Base-by-base conservation (phyloP, 805 yeast species). In the Hemisphaericaspora nanyangensis region DNA sequence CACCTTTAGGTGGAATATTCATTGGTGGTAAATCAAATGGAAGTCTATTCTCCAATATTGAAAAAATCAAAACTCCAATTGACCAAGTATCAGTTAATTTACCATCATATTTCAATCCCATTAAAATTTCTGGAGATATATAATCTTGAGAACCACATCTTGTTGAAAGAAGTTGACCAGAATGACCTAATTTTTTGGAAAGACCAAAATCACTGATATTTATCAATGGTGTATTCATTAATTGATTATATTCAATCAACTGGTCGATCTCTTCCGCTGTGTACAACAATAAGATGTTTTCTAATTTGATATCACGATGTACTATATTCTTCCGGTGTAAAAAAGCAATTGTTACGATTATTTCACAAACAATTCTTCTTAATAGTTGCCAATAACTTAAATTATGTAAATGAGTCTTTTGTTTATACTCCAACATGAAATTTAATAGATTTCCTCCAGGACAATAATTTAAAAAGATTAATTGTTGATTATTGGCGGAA, bases 101-200 rank as follows among this genome's bases (percentile, higher is more conserved):
- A 10, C 99, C 99, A 52, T 91, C 91, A 55, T 93, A 93, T 6
- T 88, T 83, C 40, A 86, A 70, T 1, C 98, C 98, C 79, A 93
- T 77, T 28, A 93, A 65, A 17, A 93, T 63, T 55, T 93, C 99
- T 0, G 99, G 99, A 0, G 96, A 83, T 6, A 93, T 95, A 52
- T 93, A 93, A 57, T 93, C 99, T 46, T 87, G 96, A 1, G 96
- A 86, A 0, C 99, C 99, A 60, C 99, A 93, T 44, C 98, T 65
- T 1, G 98, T 91, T 2, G 85, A 74, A 18, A 95, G 70, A 41
- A 82, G 50, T 18, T 88, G 85, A 47, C 76, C 68, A 1, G 66
- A 71, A 1, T 78, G 74, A 35, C 74, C 79, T 17, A 91, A 73
- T 35, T 71, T 66, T 50, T 88, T 81, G 8, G 95, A 82, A 19